Evolutionary conservation across 345 rosid species (phyloP), one percentile per base, ranked within the genome.

Genomic region (Cardamine occulta): DNA sequence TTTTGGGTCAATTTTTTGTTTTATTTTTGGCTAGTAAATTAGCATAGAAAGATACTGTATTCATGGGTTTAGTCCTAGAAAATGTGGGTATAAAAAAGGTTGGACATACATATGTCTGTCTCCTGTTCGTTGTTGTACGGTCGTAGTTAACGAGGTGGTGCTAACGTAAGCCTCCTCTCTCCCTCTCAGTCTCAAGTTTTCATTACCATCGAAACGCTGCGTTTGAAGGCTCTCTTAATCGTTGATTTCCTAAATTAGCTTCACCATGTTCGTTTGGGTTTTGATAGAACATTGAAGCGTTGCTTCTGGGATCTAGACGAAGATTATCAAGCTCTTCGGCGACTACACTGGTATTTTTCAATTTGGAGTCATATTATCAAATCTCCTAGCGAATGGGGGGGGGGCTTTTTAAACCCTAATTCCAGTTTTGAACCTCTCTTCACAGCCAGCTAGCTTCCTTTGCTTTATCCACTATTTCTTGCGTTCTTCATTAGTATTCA

Each of bases 361-460:
- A 51, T 75, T 59, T 59, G 44, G 61, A 51, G 26, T 59, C 12
- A 0, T 39, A 11, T 40, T 18, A 26, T 4, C 26, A 75, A 67
- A 67, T 58, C 78, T 74, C 61, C 0, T 47, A 12, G 5, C 31
- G 15, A 49, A 14, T 72, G 39, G 55, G n/a, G n/a, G n/a, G n/a
- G n/a, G n/a, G 17, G 35, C 32, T 62, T 63, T 64, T 23, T 40
- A 60, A 75, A 75, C 79, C 79, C 79, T 75, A 75, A 68, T 21
- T 68, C 79, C 56, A 52, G 35, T 68, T 60, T 47, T 51, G 45
- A 66, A 66, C 17, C 48, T 71, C 45, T 59, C 34, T 75, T 34
- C 60, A 29, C 31, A 40, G 49, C 24, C 48, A 55, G 26, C 24
- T 66, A 55, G 47, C 34, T 66, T 13, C 24, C 53, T 14, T 67